These are phyloP conservation scores for Oropetium thomaeum DNA, from an alignment of 176 grass and related monocot genomes.

Conservation along the genomic window DNA sequence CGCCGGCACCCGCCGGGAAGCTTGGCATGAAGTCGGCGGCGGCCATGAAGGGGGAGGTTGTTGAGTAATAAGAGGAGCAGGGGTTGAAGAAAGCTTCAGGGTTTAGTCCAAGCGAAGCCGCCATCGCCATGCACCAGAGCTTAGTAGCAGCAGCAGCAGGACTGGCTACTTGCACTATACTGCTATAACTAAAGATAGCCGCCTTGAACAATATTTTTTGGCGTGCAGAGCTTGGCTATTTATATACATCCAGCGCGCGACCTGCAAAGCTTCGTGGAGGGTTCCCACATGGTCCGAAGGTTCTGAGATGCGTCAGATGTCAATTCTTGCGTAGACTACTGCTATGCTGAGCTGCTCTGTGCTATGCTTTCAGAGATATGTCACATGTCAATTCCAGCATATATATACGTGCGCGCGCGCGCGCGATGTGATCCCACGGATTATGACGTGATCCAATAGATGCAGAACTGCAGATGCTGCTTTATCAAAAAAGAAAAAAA, in stretches of 20 bases:
- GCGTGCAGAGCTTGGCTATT: constrained; percentile 11
- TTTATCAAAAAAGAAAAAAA: too few relatives aligned
- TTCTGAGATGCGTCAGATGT: constrained; percentile 47
- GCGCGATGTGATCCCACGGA: not conserved
- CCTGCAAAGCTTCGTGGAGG: constrained; percentile 21
- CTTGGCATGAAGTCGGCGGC: not conserved
- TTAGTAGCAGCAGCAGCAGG: not conserved
- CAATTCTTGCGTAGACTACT: constrained; percentile 25
- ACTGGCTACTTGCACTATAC: not conserved
- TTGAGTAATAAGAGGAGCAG: constrained; percentile 5
- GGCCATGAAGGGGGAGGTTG: constrained; percentile 14
- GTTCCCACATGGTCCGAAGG: constrained; percentile 39
- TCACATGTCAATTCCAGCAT: constrained; percentile 40
- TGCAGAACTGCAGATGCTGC: too few relatives aligned
- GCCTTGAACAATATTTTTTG: constrained; percentile 14
- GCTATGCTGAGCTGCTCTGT: not conserved
- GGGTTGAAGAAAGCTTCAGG: constrained; percentile 36
- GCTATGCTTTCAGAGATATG: constrained; percentile 17
- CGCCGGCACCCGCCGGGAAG: not conserved
- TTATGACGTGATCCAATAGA: not conserved
- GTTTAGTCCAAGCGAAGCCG: constrained; percentile 47
- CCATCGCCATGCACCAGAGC: constrained; percentile 25
- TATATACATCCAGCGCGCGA: constrained; percentile 30
- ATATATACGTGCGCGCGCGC: too few relatives aligned
- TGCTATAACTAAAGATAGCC: not conserved